Evolutionary conservation across 495 filamentous ascomycete species (phyloP).

Genomic region (Talaromyces adpressus): DNA sequence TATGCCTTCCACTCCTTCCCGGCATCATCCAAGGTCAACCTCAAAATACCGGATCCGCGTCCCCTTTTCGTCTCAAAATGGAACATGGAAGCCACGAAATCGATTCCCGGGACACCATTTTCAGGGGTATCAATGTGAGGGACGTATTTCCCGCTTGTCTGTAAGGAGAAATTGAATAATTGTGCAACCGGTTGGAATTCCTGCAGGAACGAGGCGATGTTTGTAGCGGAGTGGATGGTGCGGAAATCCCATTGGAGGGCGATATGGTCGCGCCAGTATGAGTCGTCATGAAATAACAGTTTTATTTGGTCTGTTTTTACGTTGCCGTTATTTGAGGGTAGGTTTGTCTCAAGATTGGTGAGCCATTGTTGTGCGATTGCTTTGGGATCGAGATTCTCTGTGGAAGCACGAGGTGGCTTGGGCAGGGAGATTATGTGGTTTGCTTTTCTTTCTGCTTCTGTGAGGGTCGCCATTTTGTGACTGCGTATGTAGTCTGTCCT

Average conservation of each 20-base stretch:
- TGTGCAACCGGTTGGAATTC: slow-evolving; percentile 25
- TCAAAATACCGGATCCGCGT: slow-evolving; percentile 48
- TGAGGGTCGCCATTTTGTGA: background rate
- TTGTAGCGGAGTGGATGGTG: slow-evolving; percentile 40
- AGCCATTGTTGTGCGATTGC: slow-evolving; percentile 32
- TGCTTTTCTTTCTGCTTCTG: slow-evolving; percentile 5
- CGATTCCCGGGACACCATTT: slow-evolving; percentile 30
- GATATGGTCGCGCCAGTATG: slow-evolving; percentile 61
- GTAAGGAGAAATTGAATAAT: slow-evolving; percentile 29
- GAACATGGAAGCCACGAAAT: slow-evolving; percentile 46
- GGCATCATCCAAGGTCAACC: slow-evolving; percentile 40
- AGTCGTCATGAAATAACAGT: slow-evolving; percentile 44
- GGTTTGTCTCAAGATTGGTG: slow-evolving; percentile 18
- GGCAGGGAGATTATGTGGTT: slow-evolving; percentile 6
- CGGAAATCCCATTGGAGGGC: slow-evolving; percentile 53
- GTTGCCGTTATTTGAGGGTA: slow-evolving; percentile 8
- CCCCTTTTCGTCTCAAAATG: slow-evolving; percentile 46
- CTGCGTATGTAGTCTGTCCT: background rate
- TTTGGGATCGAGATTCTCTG: slow-evolving; percentile 16
- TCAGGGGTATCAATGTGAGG: slow-evolving; percentile 33
- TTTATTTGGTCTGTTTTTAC: background rate
- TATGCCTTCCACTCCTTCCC: slow-evolving; percentile 57
- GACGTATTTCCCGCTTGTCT: slow-evolving; percentile 33
- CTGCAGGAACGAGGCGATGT: slow-evolving; percentile 44
- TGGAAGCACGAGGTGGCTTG: slow-evolving; percentile 5